Evolutionary conservation across 768 basidiomycete species (phyloP).

Genomic region (Galerina marginata): DNA sequence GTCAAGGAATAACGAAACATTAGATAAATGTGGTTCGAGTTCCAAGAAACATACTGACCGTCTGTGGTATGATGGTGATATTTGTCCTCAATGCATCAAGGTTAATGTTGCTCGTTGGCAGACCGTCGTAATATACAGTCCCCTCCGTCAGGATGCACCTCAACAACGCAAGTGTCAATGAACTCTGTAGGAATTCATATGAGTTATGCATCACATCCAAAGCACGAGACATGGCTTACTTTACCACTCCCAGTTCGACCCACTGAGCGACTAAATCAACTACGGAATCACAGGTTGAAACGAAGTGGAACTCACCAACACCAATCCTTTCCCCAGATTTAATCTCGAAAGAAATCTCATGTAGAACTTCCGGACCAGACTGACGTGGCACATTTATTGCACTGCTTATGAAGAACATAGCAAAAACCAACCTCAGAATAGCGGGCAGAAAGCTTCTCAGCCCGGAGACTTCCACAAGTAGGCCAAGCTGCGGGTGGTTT

Average conservation of each 20-base stretch:
- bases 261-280: conserved; percentile 50
- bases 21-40: conserved; percentile 36
- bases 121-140: conserved; percentile 61
- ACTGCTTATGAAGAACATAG: too few relatives aligned
- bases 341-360: conserved; percentile 56
- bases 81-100: conserved; percentile 60
- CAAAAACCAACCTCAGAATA: conserved; percentile 40
- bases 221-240: not conserved
- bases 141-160: conserved; percentile 65
- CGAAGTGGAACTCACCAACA: conserved; percentile 25
- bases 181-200: conserved; percentile 45
- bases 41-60: conserved; percentile 29
- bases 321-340: conserved; percentile 63
- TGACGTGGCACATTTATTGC: not conserved
- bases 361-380: conserved; percentile 48
- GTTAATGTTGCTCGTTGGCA: conserved; percentile 55
- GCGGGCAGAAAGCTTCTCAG: conserved; percentile 55
- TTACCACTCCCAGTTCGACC: conserved; percentile 53
- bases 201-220: not conserved
- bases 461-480: conserved; percentile 51
- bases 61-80: conserved; percentile 65
- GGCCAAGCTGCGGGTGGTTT: conserved; percentile 66
- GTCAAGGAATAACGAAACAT: conserved; percentile 36
- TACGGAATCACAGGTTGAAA: not conserved
- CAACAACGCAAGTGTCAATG: conserved; percentile 60